phyloP scores from a whole-genome alignment of 371 early-diverging fungal species.

The Mucor velutinosus region DNA sequence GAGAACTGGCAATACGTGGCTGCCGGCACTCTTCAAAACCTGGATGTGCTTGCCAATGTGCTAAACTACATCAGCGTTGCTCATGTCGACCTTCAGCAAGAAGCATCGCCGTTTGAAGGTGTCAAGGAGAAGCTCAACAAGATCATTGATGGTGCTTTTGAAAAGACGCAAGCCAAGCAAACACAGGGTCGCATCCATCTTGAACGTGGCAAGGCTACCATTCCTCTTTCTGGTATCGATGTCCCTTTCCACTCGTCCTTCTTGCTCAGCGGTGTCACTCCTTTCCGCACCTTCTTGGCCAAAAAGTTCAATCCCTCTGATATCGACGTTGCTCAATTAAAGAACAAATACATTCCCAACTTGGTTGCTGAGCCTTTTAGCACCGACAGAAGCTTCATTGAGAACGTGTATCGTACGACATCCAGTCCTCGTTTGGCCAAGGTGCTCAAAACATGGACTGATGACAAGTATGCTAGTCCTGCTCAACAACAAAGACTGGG shows the following conservation, averaged over 20 bases:
- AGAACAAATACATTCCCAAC: slow-evolving; percentile 92
- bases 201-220: slow-evolving; percentile 92
- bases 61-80: slow-evolving; percentile 78
- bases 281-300: slow-evolving; percentile 89
- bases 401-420: slow-evolving; percentile 74
- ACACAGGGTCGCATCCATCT: slow-evolving; percentile 69
- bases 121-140: slow-evolving; percentile 80
- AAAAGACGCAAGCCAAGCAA: slow-evolving; percentile 71
- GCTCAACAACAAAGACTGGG: slow-evolving; percentile 87
- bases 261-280: slow-evolving; percentile 86
- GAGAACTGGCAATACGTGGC: slow-evolving; percentile 96
- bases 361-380: slow-evolving; percentile 92
- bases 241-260: slow-evolving; percentile 97
- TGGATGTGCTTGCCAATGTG: slow-evolving; percentile 80
- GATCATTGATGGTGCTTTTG: slow-evolving; percentile 79
- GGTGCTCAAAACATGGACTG: slow-evolving; percentile 86
- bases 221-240: slow-evolving; percentile 92
- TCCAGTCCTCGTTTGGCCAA: slow-evolving; percentile 73
- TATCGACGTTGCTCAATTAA: slow-evolving; percentile 77
- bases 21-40: slow-evolving; percentile 83
- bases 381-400: slow-evolving; percentile 78
- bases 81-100: slow-evolving; percentile 83
- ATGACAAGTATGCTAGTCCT: slow-evolving; percentile 65
- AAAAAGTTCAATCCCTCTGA: slow-evolving; percentile 79
- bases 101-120: slow-evolving; percentile 83